Evolutionary conservation across 2,329 filamentous ascomycete species (phyloP).

Genomic region (Metarhizium brunneum): DNA sequence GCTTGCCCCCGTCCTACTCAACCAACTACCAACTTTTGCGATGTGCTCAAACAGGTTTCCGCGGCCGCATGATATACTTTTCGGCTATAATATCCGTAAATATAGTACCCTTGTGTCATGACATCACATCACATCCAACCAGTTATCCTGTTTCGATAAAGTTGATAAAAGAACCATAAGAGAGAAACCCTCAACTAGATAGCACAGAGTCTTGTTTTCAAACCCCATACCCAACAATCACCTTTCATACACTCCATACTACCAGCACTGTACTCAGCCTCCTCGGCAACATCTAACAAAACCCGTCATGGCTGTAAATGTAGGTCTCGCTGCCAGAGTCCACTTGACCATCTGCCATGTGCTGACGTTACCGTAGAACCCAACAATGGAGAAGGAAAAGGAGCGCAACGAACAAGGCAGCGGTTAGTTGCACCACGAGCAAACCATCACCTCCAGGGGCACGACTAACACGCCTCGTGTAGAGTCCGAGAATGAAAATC

Average conservation of each 20-base stretch:
- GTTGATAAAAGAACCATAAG: background rate
- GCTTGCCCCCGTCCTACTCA: background rate
- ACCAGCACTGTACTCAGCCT: background rate
- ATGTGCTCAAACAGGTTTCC: background rate
- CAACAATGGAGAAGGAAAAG: slow-evolving; percentile 1
- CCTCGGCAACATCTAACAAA: background rate
- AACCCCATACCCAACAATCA: background rate
- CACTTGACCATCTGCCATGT: background rate
- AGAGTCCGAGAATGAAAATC: slow-evolving; percentile 3
- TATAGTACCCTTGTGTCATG: background rate
- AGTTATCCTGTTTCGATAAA: background rate
- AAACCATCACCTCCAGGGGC: background rate
- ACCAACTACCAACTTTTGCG: background rate
- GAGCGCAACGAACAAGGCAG: background rate
- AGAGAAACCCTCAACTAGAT: background rate
- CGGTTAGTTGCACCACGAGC: background rate
- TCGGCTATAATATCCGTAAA: background rate
- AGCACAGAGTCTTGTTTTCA: background rate
- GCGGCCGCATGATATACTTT: background rate
- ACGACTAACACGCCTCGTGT: background rate
- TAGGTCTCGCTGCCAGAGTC: background rate
- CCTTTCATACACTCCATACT: background rate
- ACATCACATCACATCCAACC: background rate
- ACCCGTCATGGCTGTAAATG: background rate
- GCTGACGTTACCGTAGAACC: background rate